These are phyloP conservation scores for Closterium sp. DNA, from an alignment of 139 green algal genomes.

Conservation along the genomic window DNA sequence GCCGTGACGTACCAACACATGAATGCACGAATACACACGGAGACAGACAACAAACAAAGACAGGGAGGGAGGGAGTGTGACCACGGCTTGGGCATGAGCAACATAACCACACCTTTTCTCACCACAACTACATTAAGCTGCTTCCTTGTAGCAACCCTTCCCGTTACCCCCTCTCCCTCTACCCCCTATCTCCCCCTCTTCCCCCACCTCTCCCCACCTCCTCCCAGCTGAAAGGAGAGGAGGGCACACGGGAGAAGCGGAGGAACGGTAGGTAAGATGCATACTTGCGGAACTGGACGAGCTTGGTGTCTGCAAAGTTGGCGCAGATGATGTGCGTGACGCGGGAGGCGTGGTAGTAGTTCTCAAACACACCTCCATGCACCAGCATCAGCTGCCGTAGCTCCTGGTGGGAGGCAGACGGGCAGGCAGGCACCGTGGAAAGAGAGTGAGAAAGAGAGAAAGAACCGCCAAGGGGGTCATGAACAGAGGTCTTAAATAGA, in stretches of 20 bases:
- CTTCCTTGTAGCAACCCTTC: too few species aligned
- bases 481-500: neutral
- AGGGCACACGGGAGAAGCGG: neutral
- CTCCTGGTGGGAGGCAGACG: constrained; percentile 56
- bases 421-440: neutral
- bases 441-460: neutral
- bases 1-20: neutral
- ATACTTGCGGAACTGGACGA: constrained; percentile 65
- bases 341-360: constrained; percentile 52
- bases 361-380: constrained; percentile 86
- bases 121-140: too few species aligned
- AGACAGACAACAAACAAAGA: neutral
- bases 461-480: neutral
- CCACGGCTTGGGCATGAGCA: too few species aligned
- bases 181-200: neutral
- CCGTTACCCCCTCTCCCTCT: neutral
- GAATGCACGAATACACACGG: neutral
- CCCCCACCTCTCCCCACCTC: neutral
- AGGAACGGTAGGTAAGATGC: neutral
- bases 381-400: constrained; percentile 87
- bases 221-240: neutral
- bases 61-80: too few species aligned
- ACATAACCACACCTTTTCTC: too few species aligned
- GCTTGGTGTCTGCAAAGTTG: constrained; percentile 87
- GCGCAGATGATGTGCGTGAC: constrained; percentile 91